Evolutionary conservation across 2,329 filamentous ascomycete genomes (phyloP).

Genomic region (Cladosporium sp.): DNA sequence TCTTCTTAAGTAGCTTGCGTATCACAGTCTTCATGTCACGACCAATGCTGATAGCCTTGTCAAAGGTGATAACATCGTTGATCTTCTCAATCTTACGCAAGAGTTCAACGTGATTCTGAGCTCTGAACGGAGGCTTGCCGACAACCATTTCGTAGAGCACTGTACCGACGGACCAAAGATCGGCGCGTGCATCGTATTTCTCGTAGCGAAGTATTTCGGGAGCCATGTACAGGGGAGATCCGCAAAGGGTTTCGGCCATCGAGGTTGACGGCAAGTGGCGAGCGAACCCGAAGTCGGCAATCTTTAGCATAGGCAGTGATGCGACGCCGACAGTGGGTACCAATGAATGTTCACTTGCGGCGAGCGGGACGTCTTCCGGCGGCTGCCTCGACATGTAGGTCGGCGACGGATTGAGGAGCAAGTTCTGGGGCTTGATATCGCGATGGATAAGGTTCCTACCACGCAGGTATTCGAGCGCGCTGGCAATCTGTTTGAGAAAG

Average conservation of each 20-base stretch:
- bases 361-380: constrained; percentile 61
- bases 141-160: constrained; percentile 94
- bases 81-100: constrained; percentile 85
- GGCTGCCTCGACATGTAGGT: constrained; percentile 59
- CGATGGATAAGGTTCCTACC: constrained; percentile 85
- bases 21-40: constrained; percentile 75
- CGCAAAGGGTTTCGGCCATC: constrained; percentile 90
- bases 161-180: constrained; percentile 95
- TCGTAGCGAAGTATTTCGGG: constrained; percentile 96
- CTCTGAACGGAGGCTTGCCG: constrained; percentile 83
- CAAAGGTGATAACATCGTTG: constrained; percentile 77
- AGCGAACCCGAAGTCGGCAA: constrained; percentile 98
- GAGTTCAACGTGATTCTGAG: constrained; percentile 89
- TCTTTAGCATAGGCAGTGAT: constrained; percentile 90
- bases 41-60: constrained; percentile 49
- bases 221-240: constrained; percentile 96
- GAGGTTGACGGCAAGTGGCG: constrained; percentile 84
- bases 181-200: constrained; percentile 93
- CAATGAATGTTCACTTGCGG: constrained; percentile 73
- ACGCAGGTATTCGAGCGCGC: constrained; percentile 83
- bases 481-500: constrained; percentile 90
- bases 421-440: constrained; percentile 95
- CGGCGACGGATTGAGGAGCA: constrained; percentile 78
- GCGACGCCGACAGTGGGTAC: constrained; percentile 73
- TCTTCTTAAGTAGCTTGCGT: constrained; percentile 73